Percentiles rank a stretch among this genome's conserved stretches.
Conservation (phyloP, 2,329 filamentous ascomycete genomes). For the Epichloe typhina region DNA sequence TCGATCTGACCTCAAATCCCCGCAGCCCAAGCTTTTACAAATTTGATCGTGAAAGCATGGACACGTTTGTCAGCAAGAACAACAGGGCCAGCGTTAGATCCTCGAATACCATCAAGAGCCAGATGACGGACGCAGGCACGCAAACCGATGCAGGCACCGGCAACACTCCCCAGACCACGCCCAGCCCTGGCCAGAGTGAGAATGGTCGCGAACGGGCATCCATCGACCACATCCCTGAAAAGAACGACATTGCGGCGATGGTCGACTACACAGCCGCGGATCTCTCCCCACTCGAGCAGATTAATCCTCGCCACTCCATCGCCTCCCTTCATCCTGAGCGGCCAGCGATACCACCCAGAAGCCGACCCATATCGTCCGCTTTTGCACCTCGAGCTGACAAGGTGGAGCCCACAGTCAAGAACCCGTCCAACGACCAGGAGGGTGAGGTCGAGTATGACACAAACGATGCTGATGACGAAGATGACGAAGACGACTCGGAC, state of each 20-base stretch:
- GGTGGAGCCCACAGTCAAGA: conserved; percentile 14
- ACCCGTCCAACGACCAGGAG: conserved; percentile 11
- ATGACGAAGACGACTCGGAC: conserved; percentile 35
- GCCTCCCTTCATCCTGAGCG: conserved; percentile 10
- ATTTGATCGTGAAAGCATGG: conserved; percentile 53
- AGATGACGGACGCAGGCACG: conserved; percentile 56
- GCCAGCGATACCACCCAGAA: conserved; percentile 8
- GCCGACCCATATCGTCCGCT: not conserved
- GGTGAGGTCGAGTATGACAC: conserved; percentile 13
- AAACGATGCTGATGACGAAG: conserved; percentile 26
- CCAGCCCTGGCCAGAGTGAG: conserved; percentile 40
- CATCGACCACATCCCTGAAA: conserved; percentile 23
- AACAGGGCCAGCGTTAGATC: conserved; percentile 67
- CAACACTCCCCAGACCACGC: conserved; percentile 40
- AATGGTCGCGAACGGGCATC: conserved; percentile 32
- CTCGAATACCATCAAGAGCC: conserved; percentile 52
- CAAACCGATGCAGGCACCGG: conserved; percentile 39
- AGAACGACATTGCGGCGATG: conserved; percentile 23
- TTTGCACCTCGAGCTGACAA: conserved; percentile 10
- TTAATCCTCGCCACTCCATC: conserved; percentile 27
- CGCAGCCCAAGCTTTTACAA: conserved; percentile 56
- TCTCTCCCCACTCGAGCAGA: conserved; percentile 32
- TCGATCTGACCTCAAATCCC: conserved; percentile 68
- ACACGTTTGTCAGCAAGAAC: conserved; percentile 46
- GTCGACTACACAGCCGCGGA: conserved; percentile 49